Base-by-base conservation (phyloP, 2,329 filamentous ascomycete genomes). In the Curvularia verruculosa region DNA sequence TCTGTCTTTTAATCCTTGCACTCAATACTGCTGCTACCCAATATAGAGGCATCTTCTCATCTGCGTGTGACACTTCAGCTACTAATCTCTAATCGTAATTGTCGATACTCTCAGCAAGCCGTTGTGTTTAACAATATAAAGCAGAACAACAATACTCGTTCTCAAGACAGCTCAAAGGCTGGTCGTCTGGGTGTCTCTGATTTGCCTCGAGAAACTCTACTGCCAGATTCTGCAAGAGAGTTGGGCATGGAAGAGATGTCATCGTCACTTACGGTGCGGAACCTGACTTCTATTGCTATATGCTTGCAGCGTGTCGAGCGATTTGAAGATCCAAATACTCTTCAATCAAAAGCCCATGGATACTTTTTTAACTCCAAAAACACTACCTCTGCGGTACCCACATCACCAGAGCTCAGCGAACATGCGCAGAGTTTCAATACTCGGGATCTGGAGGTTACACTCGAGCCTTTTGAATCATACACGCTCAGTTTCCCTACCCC, bases 231-330 rank as follows among this genome's bases (percentile, higher is more conserved):
- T 10, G 3, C 9, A 43, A 3, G 48, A 37, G 49, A 44, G 13
- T 15, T 18, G 39, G 26, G 43, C 13, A 28, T 10, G 24, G 8
- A 19, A 12, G 29, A 24, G n/a, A 74, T 74, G 72, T 56, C 66
- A n/a, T 50, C 68, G n/a, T 68, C 73, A 19, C 80, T 96, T 65
- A 90, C 85, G 4, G 85, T 97, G 68, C 91, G 93, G 69, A 97
- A 97, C 76, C 80, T 96, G 63, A 94, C 91, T 43, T 81, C 85
- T 55, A 87, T 85, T 47, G 83, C 87, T n/a, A 80, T 96, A 53
- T 85, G 88, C 65, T 84, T 97, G 67, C 88, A 87, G 75, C 76
- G 82, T 58, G 81, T 94, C 56, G 90, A 96, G 79, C 88, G 89
- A 65, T 92, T 92, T 74, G 84, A 87, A 64, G 83, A 79, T 45